These are phyloP conservation scores for Sugiyamaella chiloensis DNA, from an alignment of 805 yeast species.

Conservation along the genomic window DNA sequence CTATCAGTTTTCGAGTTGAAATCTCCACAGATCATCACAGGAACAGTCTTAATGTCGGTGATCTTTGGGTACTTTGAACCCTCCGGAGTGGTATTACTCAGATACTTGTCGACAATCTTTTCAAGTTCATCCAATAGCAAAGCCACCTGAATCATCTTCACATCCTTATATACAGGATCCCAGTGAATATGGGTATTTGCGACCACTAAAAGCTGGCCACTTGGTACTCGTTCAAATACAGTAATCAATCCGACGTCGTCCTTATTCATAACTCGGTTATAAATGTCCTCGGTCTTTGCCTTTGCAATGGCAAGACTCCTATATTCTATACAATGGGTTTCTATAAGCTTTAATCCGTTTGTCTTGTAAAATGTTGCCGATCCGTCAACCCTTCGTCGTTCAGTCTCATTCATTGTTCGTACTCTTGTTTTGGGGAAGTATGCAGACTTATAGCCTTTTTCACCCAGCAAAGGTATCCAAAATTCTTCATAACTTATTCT, in stretches of 20 bases:
- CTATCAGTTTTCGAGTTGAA: constrained; percentile 83
- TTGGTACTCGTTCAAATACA: constrained; percentile 65
- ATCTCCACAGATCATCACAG: constrained; percentile 91
- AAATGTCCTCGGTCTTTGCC: constrained; percentile 89
- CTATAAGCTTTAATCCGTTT: constrained; percentile 64
- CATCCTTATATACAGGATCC: constrained; percentile 97
- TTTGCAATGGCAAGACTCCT: constrained; percentile 44
- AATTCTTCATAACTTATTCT: constrained; percentile 78
- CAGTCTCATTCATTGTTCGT: constrained; percentile 74
- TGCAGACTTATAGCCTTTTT: constrained; percentile 73
- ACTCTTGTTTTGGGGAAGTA: constrained; percentile 90
- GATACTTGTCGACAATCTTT: constrained; percentile 50
- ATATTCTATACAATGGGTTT: constrained; percentile 75
- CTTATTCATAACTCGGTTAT: constrained; percentile 93
- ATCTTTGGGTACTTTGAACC: constrained; percentile 36
- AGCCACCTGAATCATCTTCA: constrained; percentile 92
- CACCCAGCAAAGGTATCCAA: constrained; percentile 73
- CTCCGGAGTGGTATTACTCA: constrained; percentile 31
- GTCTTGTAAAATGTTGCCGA: constrained; percentile 90
- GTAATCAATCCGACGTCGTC: constrained; percentile 86
- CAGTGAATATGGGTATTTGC: constrained; percentile 96
- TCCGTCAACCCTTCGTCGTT: constrained; percentile 91
- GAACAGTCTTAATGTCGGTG: constrained; percentile 50
- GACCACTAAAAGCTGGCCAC: constrained; percentile 69
- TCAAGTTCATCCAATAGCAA: constrained; percentile 86